A percentile compares a stretch with the other conserved stretches of the same genome.
Conservation (phyloP, 192 early-diverging fungal species). For the Coemansia sp. region DNA sequence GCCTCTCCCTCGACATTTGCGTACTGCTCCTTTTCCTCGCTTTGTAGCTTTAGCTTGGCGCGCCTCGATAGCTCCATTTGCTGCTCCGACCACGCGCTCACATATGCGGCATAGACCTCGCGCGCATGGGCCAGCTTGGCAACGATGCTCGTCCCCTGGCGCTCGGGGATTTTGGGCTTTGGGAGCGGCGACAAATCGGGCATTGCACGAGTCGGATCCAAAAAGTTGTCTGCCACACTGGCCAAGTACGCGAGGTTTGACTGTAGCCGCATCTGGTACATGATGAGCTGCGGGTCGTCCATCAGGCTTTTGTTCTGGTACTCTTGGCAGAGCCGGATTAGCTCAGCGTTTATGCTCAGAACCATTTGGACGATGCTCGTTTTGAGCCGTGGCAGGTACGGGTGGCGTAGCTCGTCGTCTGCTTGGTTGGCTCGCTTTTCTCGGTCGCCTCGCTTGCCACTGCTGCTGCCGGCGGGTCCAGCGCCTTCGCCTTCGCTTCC, state of each 20-base stretch:
- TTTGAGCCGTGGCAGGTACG: slow-evolving; percentile 53
- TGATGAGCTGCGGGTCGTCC: slow-evolving; percentile 59
- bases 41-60: slow-evolving; percentile 25
- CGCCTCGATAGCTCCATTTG: slow-evolving; percentile 46
- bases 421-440: slow-evolving; percentile 5
- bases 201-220: slow-evolving; percentile 42
- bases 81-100: slow-evolving; percentile 32
- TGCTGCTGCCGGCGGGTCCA: background rate
- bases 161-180: slow-evolving; percentile 25
- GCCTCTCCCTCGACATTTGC: slow-evolving; percentile 27
- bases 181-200: slow-evolving; percentile 49
- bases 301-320: slow-evolving; percentile 67
- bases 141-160: slow-evolving; percentile 33
- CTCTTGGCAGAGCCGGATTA: slow-evolving; percentile 62
- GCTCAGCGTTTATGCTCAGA: slow-evolving; percentile 64
- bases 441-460: background rate
- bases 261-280: slow-evolving; percentile 68
- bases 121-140: slow-evolving; percentile 43
- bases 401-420: slow-evolving; percentile 40
- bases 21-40: slow-evolving; percentile 28
- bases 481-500: slow-evolving; percentile 6
- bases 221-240: slow-evolving; percentile 62
- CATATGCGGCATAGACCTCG: slow-evolving; percentile 45
- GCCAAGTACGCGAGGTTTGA: slow-evolving; percentile 67
- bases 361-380: slow-evolving; percentile 60